Evolutionary conservation across 441 rosid species (phyloP).

Genomic region (Monsonia emarginata): DNA sequence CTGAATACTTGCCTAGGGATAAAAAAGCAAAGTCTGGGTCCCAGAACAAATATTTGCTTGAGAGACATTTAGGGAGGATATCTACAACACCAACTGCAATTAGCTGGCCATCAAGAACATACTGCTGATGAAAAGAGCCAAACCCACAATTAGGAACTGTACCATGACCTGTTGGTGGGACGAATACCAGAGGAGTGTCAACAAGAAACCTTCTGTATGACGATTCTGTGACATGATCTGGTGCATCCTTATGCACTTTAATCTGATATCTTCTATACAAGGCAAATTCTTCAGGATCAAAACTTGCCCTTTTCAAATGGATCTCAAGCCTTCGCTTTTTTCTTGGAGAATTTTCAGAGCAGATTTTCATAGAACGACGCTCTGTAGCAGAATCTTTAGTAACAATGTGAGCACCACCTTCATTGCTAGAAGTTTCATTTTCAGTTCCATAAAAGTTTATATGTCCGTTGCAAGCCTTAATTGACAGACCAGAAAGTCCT

Average conservation of each 20-base stretch:
- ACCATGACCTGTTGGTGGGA: slow-evolving; percentile 50
- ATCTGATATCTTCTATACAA: slow-evolving; percentile 72
- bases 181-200: slow-evolving; percentile 65
- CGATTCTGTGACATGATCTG: slow-evolving; percentile 42
- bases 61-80: slow-evolving; percentile 80
- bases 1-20: slow-evolving; percentile 84
- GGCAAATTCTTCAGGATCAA: slow-evolving; percentile 70
- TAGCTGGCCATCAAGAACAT: slow-evolving; percentile 59
- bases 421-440: slow-evolving; percentile 23
- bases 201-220: slow-evolving; percentile 71
- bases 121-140: slow-evolving; percentile 95
- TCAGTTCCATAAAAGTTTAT: slow-evolving; percentile 47
- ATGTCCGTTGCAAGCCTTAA: slow-evolving; percentile 71
- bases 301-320: slow-evolving; percentile 64
- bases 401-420: slow-evolving; percentile 25
- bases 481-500: slow-evolving; percentile 28
- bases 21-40: slow-evolving; percentile 80
- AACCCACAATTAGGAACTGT: slow-evolving; percentile 70
- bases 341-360: slow-evolving; percentile 23
- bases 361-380: slow-evolving; percentile 29
- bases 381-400: slow-evolving; percentile 30
- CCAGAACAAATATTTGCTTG: slow-evolving; percentile 92
- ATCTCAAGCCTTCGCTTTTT: slow-evolving; percentile 58
- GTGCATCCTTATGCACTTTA: slow-evolving; percentile 63
- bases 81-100: slow-evolving; percentile 90